Conservation (phyloP, 768 basidiomycete genomes). For the Serendipita sp. region DNA sequence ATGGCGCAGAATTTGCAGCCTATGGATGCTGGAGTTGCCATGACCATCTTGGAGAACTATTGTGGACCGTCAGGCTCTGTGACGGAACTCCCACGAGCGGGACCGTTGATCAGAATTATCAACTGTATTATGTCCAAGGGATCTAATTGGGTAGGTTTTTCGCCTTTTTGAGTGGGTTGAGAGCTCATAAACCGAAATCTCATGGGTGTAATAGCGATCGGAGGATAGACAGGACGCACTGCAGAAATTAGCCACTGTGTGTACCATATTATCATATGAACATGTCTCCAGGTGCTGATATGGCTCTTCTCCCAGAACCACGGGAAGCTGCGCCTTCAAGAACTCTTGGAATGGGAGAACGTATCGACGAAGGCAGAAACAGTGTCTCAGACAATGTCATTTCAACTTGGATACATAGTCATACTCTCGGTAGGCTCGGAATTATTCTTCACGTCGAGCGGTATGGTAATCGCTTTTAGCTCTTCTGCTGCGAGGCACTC, state of each 20-base stretch:
- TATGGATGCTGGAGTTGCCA: not conserved
- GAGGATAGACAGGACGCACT: not conserved
- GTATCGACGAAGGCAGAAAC: not conserved
- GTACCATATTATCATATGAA: not conserved
- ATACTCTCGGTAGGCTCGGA: conserved; percentile 28
- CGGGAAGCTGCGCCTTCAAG: not conserved
- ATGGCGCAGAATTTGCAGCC: not conserved
- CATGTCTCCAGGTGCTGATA: not conserved
- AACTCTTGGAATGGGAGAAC: not conserved
- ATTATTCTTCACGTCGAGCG: not conserved
- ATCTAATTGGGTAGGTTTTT: conserved; percentile 1
- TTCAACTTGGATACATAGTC: conserved; percentile 40
- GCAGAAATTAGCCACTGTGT: not conserved
- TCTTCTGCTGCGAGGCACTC: conserved; percentile 25
- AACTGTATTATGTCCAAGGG: not conserved
- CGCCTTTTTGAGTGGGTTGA: no score
- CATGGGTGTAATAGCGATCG: no score
- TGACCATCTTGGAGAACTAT: not conserved
- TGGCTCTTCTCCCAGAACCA: not conserved
- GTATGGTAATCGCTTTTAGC: conserved; percentile 34
- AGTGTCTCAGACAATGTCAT: conserved; percentile 29
- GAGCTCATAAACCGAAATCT: no score
- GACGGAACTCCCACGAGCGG: not conserved
- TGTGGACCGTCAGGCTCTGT: not conserved
- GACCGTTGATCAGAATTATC: not conserved